Base-by-base conservation (phyloP, 441 rosid species). In the Erodium trifolium region DNA sequence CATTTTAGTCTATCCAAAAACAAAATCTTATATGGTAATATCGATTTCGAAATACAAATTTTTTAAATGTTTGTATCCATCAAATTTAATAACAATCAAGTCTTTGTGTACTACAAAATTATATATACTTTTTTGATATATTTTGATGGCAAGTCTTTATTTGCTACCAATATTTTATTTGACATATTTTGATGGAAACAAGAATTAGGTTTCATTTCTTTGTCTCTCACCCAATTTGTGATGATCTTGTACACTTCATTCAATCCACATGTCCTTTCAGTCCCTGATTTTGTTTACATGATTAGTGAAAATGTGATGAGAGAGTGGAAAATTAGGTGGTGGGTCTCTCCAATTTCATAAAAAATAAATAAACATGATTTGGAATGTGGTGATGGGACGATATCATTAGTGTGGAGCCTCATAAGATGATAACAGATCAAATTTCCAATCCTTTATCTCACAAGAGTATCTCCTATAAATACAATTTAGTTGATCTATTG, bases 361-460 rank as follows among this genome's bases (percentile, higher is more conserved):
- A 73, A 72, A 74, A 74, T 78, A 67, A 77, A 72, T 34, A 34
- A 34, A 34, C 75, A 71, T 70, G 45, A 49, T 72, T 76, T 49
- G 76, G 79, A 79, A 80, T 81, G 78, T 79, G 77, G 76, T 72
- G 83, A 77, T 70, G 66, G 75, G 75, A 73, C 82, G 78, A 69
- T 74, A 83, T 82, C 71, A 83, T 84, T 77, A 74, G 51, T 39
- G 80, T 81, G 85, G 85, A 82, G 83, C 82, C 79, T 34, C 5
- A 2, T 34, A 34, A 1, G 3, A 34, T 1, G 3, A 34, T 23
- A 23, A 23, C 0, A 23, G 27, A 23, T 23, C 27, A 23, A 23
- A 23, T 23, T 23, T 23, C 1, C 27, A 23, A 23, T n/a, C n/a
- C n/a, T n/a, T n/a, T n/a, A n/a, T n/a, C n/a, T n/a, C n/a, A n/a